Base-by-base conservation (phyloP, 371 early-diverging fungal genomes). In the Haplosporangium sp. region DNA sequence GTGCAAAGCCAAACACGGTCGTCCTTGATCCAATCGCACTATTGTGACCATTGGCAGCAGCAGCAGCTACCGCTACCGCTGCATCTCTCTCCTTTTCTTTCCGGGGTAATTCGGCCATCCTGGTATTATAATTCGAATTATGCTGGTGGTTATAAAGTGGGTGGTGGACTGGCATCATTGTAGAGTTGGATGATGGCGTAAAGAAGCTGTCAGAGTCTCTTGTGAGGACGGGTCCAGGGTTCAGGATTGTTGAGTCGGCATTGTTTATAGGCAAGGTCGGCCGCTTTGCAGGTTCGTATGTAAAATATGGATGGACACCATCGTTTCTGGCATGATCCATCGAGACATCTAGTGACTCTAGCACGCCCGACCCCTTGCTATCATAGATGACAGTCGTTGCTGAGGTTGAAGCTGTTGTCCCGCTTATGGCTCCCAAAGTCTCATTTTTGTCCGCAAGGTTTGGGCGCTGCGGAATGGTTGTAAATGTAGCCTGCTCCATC, bases 271-370 rank as follows among this genome's bases (percentile, higher is more conserved):
- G 18, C 21, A 38, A 42, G 10, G 11, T 14, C 14, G 52, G 45
- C 12, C 29, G 21, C 12, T 41, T 41, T 45, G 23, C 51, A 18
- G 64, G 41, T 37, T 57, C 60, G 38, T 56, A 48, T 6, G 65
- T 50, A 64, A 64, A 74, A 51, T 74, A 74, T 11, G 69, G 69
- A 36, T 68, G 74, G 16, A 61, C 50, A 8, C 59, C 53, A 20
- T 64, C 56, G 9, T 55, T n/a, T 16, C 0, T 20, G 37, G 9
- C 1, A 7, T 36, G 52, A 2, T 37, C 51, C 48, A 23, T 46
- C 9, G 45, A 14, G 7, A 47, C 41, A 48, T 55, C 57, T n/a
- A 42, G 20, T 18, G 10, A 9, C 50, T 50, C 50, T 10, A 50
- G 18, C 3, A 50, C 20, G 20, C 20, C 50, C 4, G 10, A 0